phyloP scores from a whole-genome alignment of 1,284 basidiomycete species.

The Trichosporon ovoides region DNA sequence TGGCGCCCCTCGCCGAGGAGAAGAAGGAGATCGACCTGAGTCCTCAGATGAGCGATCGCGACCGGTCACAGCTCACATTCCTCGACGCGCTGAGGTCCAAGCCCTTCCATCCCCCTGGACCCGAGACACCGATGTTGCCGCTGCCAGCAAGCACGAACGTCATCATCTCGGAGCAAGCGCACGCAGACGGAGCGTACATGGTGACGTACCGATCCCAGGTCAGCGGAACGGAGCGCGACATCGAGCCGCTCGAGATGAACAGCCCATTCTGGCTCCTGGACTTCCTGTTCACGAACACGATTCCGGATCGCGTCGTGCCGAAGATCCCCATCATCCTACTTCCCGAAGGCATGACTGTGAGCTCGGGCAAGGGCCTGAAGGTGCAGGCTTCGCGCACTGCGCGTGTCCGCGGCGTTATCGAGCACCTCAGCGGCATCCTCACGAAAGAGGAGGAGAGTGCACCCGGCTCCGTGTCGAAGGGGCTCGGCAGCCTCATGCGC shows the following conservation, averaged over 20 bases:
- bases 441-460: slow-evolving; percentile 2
- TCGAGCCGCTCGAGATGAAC: slow-evolving; percentile 63
- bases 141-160: slow-evolving; percentile 64
- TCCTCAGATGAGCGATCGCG: slow-evolving; percentile 36
- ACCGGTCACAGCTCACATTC: slow-evolving; percentile 49
- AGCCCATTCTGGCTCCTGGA: slow-evolving; percentile 87
- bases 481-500: not conserved
- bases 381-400: slow-evolving; percentile 24
- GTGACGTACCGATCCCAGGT: slow-evolving; percentile 71
- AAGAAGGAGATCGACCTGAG: slow-evolving; percentile 22
- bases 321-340: slow-evolving; percentile 86
- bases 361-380: slow-evolving; percentile 10
- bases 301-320: slow-evolving; percentile 55
- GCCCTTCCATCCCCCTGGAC: slow-evolving; percentile 64
- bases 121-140: slow-evolving; percentile 66
- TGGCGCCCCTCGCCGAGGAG: slow-evolving; percentile 37
- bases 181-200: slow-evolving; percentile 65
- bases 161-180: slow-evolving; percentile 75
- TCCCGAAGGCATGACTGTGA: slow-evolving; percentile 53
- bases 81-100: slow-evolving; percentile 63
- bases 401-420: slow-evolving; percentile 20
- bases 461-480: not conserved
- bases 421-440: slow-evolving; percentile 12
- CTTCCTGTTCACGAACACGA: slow-evolving; percentile 59
- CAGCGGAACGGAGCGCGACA: slow-evolving; percentile 60